Percentiles rank a stretch among this genome's conserved stretches.
Evolutionary conservation across 202 grass and related monocot genomes (phyloP).

Genomic region (Zizania palustris): DNA sequence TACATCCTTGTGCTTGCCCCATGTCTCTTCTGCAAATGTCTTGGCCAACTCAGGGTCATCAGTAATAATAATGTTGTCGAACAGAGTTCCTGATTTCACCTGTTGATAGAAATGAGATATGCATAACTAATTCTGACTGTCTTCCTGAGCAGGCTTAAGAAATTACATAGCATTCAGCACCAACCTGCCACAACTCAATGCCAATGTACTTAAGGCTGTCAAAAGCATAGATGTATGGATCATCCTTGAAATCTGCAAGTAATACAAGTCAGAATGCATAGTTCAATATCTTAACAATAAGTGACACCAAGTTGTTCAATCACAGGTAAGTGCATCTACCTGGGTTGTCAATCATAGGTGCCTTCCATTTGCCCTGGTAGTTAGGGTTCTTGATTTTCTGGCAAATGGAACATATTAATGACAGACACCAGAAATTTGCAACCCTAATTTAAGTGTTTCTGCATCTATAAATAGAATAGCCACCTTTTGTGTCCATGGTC

Average conservation of each 20-base stretch:
- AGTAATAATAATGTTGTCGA: conserved; percentile 76
- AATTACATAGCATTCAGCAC: not conserved
- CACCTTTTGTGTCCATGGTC: conserved; percentile 79
- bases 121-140: too few species aligned
- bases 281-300: too few species aligned
- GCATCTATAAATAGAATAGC: not conserved
- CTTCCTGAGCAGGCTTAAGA: too few species aligned
- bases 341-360: conserved; percentile 67
- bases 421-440: too few species aligned
- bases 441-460: too few species aligned
- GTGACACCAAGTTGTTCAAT: too few species aligned
- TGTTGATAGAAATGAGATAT: conserved; percentile 10
- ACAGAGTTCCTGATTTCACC: conserved; percentile 85
- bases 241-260: conserved; percentile 68
- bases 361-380: conserved; percentile 72
- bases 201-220: conserved; percentile 69
- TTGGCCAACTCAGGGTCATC: conserved; percentile 78
- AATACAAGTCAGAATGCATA: too few species aligned
- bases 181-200: conserved; percentile 87
- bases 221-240: conserved; percentile 75
- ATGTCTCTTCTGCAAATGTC: conserved; percentile 71
- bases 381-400: conserved; percentile 77
- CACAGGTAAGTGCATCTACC: conserved; percentile 17
- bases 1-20: conserved; percentile 81
- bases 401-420: too few species aligned